These are phyloP conservation scores for Wickerhamomyces canadensis DNA, from an alignment of 805 yeast genomes.

Conservation along the genomic window DNA sequence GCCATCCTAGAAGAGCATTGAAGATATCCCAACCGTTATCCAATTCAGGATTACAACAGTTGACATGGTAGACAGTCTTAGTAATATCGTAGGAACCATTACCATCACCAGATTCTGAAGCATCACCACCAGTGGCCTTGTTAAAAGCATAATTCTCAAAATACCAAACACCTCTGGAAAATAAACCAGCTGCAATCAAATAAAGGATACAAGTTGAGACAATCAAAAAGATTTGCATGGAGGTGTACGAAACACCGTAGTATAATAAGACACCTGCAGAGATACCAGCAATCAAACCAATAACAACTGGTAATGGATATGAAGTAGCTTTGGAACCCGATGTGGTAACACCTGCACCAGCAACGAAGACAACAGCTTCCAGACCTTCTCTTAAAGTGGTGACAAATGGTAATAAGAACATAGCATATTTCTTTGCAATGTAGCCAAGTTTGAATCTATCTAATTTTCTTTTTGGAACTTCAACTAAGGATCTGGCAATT, in stretches of 20 bases:
- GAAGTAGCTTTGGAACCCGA: conserved; percentile 51
- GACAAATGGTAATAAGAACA: conserved; percentile 86
- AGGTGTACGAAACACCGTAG: conserved; percentile 74
- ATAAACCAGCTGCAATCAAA: conserved; percentile 86
- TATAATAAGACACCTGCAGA: conserved; percentile 66
- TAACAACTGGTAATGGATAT: conserved; percentile 89
- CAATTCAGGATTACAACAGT: conserved; percentile 91
- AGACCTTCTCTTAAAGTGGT: conserved; percentile 95
- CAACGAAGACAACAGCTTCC: conserved; percentile 93
- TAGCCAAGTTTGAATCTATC: conserved; percentile 51
- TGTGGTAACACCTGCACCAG: conserved; percentile 81
- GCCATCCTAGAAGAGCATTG: conserved; percentile 95
- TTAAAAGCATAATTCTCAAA: conserved; percentile 68
- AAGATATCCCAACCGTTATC: conserved; percentile 97
- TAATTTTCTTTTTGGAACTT: conserved; percentile 42
- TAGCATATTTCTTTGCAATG: conserved; percentile 67
- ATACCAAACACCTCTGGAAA: conserved; percentile 90
- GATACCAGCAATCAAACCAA: conserved; percentile 79
- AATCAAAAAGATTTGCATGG: conserved; percentile 82
- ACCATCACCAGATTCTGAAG: conserved; percentile 87
- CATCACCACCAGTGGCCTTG: conserved; percentile 84
- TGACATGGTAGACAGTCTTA: conserved; percentile 88
- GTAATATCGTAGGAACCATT: conserved; percentile 89
- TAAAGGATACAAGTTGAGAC: conserved; percentile 85
- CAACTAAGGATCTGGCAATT: conserved; percentile 78